Evolutionary conservation across 768 basidiomycete species (phyloP), one percentile per base, ranked within the genome.

Genomic region (Boletellus sp.): DNA sequence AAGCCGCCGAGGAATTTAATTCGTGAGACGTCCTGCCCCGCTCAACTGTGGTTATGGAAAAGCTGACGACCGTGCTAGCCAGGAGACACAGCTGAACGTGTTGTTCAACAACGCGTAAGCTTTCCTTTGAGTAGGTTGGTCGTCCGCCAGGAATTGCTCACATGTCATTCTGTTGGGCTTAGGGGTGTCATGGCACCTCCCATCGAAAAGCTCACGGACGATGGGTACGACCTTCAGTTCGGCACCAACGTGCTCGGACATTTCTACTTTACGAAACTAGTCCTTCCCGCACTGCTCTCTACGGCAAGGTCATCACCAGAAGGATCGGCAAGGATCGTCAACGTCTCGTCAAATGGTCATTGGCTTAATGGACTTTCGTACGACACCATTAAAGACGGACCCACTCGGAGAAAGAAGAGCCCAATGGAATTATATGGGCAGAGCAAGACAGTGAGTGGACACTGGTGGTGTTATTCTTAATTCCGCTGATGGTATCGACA

Each of bases 191-290:
- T 69, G 67, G 39, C 4, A 2, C 48, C 62, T 2, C 67, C 71
- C 0, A 44, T 66, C 0, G 64, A 69, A 0, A 50, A 55, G 47
- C 32, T 70, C 10, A 76, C 74, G 0, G 63, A 57, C 2, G 68
- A 76, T 26, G 68, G 70, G 0, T 76, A 74, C 47, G 74, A 76
- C 50, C 56, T 74, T 23, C 72, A 69, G 45, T 73, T 72, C 28
- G 72, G 67, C 3, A 72, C 68, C 19, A 72, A 72, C 48, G 70
- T 71, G 32, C 56, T 74, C 15, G 70, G 68, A 6, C 66, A 64
- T 23, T 68, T 64, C 41, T 69, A 68, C 53, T 62, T 76, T 40
- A 73, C 72, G 0, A 57, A 63, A 36, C 61, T 70, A 3, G 56
- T 78, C 0, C 52, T 74, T 3, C 73, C 75, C 0, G 50, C 55